Conservation (phyloP, 768 basidiomycete species). For the Cystobasidium tubakii region DNA sequence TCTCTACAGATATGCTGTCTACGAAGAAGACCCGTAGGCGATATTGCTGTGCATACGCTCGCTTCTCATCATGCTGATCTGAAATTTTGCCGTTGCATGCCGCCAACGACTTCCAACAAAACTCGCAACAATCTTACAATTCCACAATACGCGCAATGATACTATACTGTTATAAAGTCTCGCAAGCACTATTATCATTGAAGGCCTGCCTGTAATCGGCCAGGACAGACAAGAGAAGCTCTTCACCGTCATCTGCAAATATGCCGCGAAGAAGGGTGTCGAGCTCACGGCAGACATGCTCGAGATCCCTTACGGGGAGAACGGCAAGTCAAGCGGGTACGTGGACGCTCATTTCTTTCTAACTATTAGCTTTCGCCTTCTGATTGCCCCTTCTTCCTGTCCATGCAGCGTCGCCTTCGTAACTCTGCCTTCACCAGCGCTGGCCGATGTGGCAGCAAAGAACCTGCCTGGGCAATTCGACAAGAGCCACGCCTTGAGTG, state of each 20-base stretch:
- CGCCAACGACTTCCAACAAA: slow-evolving; percentile 12
- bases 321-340: slow-evolving; percentile 87
- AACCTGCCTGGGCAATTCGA: slow-evolving; percentile 82
- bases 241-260: slow-evolving; percentile 70
- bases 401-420: slow-evolving; percentile 42
- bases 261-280: slow-evolving; percentile 74
- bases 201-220: slow-evolving; percentile 77
- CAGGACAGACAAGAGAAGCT: slow-evolving; percentile 75
- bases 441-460: slow-evolving; percentile 79
- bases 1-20: slow-evolving; percentile 29
- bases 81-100: slow-evolving; percentile 6
- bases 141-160: slow-evolving; percentile 45
- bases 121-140: slow-evolving; percentile 58
- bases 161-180: slow-evolving; percentile 75
- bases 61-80: background rate
- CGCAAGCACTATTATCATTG: slow-evolving; percentile 86
- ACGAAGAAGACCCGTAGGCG: slow-evolving; percentile 34
- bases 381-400: slow-evolving; percentile 35
- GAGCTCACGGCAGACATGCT: slow-evolving; percentile 70
- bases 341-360: slow-evolving; percentile 39
- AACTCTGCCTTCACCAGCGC: slow-evolving; percentile 58
- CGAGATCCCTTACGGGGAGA: slow-evolving; percentile 77
- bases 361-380: background rate
- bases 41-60: background rate
- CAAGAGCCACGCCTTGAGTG: slow-evolving; percentile 54